Evolutionary conservation across 768 basidiomycete genomes (phyloP).

Genomic region (Xanthoconium stramineum): DNA sequence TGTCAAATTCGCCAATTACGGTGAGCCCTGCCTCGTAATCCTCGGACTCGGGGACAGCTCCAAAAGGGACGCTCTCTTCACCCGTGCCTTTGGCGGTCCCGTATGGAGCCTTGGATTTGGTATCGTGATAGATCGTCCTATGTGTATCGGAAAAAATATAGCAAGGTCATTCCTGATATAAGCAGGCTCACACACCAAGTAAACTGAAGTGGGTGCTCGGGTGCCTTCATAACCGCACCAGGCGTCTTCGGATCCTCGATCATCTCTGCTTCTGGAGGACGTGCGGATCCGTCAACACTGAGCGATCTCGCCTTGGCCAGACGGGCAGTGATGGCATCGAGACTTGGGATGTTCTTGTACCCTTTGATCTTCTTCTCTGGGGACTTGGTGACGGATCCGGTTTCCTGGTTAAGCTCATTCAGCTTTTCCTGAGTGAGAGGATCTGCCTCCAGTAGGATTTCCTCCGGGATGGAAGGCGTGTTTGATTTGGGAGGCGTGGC

Average conservation of each 20-base stretch:
- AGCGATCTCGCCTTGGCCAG: conserved; percentile 68
- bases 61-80: conserved; percentile 31
- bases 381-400: conserved; percentile 24
- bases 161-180: background rate
- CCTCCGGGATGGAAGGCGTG: conserved; percentile 39
- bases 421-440: conserved; percentile 65
- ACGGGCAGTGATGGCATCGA: conserved; percentile 82
- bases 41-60: conserved; percentile 55
- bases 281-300: conserved; percentile 54
- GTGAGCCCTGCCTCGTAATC: conserved; percentile 86
- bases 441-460: conserved; percentile 33
- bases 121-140: conserved; percentile 91
- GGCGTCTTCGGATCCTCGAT: conserved; percentile 83
- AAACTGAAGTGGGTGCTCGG: conserved; percentile 83
- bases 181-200: conserved; percentile 52
- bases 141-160: background rate
- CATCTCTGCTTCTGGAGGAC: conserved; percentile 74
- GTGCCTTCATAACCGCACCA: conserved; percentile 60
- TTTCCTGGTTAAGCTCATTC: conserved; percentile 61
- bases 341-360: conserved; percentile 84
- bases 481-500: conserved; percentile 40
- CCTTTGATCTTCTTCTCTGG: conserved; percentile 47
- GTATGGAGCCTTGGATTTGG: conserved; percentile 64
- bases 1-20: conserved; percentile 85
- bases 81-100: conserved; percentile 5